Base-by-base conservation (phyloP, 257 asterid genomes). In the Misopates orontium region DNA sequence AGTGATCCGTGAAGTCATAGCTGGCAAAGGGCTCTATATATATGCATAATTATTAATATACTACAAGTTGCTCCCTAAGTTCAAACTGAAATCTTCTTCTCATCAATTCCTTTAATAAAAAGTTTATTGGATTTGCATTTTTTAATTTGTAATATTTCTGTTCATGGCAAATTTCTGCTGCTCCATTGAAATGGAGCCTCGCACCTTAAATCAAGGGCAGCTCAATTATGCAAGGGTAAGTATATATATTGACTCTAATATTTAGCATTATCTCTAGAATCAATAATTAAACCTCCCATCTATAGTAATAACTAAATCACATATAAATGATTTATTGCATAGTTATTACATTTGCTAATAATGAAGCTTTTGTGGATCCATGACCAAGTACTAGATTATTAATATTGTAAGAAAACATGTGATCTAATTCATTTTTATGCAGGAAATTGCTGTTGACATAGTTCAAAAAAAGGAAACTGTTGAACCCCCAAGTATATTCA, bases 391-490 rank as follows among this genome's bases (percentile, higher is more conserved):
- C 7, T 17, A 23, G 11, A n/a, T 10, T 1, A 5, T 4, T 15
- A 36, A 12, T 56, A 24, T 18, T 8, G 1, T 14, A 1, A 41
- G 9, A 31, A 31, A 10, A 69, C 32, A 23, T 59, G 53, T 24
- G 54, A 63, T 48, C 17, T n/a, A n/a, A 60, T n/a, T 45, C 36
- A 2, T 13, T 12, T 59, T 32, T 23, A 19, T 76, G 69, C 77
- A 89, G 96, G 97, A 85, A 77, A 78, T 85, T 66, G 95, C 95
- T 16, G 89, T 79, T 24, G 89, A 80, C 54, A 83, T 87, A 28
- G 82, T 82, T 42, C 84, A 77, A 28, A 87, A 75, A 10, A 80
- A 79, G 56, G 82, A 83, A 67, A 41, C 70, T 28, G 61, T 58
- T 55, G 87, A 77, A 77, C 83, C 83, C 48, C 66, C 87, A 8